Evolutionary conservation across 306 rosid genomes (phyloP), one percentile per base, ranked within the genome.

Genomic region (Inga oerstediana): DNA sequence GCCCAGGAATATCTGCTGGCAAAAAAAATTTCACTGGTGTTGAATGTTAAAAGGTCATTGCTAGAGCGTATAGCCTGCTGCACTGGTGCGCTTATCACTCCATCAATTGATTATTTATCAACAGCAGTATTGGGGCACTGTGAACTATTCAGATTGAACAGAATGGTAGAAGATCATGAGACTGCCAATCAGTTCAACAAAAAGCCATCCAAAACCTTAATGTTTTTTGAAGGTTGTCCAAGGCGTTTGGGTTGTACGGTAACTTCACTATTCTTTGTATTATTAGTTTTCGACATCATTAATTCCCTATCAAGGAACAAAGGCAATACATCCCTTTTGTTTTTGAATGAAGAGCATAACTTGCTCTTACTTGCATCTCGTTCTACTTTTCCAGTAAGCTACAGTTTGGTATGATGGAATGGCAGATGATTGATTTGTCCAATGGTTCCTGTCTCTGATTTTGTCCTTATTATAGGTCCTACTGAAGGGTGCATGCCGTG

Each of bases 201-300:
- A 85, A 91, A 85, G 80, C 87, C 90, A 54, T 61, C 86, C 41
- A 91, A 91, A 84, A 90, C 95, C 70, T 81, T 91, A 76, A 91
- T 91, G 95, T 91, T 86, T 79, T 91, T 90, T 74, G 92, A 91
- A 90, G 93, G 93, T 72, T 91, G 95, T 81, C 90, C 95, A 45
- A 88, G 89, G 92, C 93, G 93, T 67, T 88, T 91, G 83, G 89
- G 87, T 52, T 91, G 93, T 89, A 91, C 93, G 85, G 95, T 91
- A 91, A 81, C 77, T 20, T 44, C 20, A 66, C 16, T n/a, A 16
- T 32, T 19, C 45, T 64, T 3, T 72, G 43, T 59, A 22, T 32
- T 54, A 54, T 65, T 9, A 49, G 17, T 49, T 37, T 68, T 68
- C 5, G 56, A 56, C 62, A 39, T 69, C 49, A 37, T 69, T 39